Percentiles rank a stretch among this genome's conserved stretches.
Conservation (phyloP, 495 filamentous ascomycete species). For the Endocarpon pusillum region DNA sequence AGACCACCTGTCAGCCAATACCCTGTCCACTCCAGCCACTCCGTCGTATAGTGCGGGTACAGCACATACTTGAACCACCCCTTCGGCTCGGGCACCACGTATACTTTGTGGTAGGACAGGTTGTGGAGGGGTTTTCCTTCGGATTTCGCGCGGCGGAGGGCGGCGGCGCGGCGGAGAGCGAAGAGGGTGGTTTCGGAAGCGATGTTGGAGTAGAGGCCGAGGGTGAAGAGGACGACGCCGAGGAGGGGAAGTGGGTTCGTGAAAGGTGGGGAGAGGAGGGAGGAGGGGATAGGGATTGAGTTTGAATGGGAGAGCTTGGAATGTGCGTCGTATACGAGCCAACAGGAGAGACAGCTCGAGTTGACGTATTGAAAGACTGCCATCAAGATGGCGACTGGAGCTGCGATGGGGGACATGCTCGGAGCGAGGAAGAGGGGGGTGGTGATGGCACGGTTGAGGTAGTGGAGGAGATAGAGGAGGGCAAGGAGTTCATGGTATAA, state of each 20-base stretch:
- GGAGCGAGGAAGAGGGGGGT: conserved; percentile 65
- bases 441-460: conserved; percentile 72
- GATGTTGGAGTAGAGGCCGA: conserved; percentile 66
- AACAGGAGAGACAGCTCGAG: conserved; percentile 55
- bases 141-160: conserved; percentile 18
- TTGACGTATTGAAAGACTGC: conserved; percentile 65
- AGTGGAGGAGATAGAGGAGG: conserved; percentile 45
- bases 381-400: conserved; percentile 40
- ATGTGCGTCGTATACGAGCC: conserved; percentile 72
- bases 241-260: conserved; percentile 43
- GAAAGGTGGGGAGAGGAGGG: conserved; percentile 54
- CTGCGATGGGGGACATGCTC: conserved; percentile 76
- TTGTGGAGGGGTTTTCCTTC: conserved; percentile 10
- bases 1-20: conserved; percentile 57
- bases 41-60: conserved; percentile 82
- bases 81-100: conserved; percentile 70
- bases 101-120: conserved; percentile 53
- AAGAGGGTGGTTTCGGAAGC: conserved; percentile 47
- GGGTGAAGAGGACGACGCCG: conserved; percentile 41
- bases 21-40: conserved; percentile 93
- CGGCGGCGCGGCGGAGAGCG: conserved; percentile 39
- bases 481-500: conserved; percentile 19
- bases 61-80: conserved; percentile 71
- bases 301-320: conserved; percentile 40
- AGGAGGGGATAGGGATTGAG: conserved; percentile 37